Base-by-base conservation (phyloP, 176 grass and related monocot genomes). In the Raddia guianensis region DNA sequence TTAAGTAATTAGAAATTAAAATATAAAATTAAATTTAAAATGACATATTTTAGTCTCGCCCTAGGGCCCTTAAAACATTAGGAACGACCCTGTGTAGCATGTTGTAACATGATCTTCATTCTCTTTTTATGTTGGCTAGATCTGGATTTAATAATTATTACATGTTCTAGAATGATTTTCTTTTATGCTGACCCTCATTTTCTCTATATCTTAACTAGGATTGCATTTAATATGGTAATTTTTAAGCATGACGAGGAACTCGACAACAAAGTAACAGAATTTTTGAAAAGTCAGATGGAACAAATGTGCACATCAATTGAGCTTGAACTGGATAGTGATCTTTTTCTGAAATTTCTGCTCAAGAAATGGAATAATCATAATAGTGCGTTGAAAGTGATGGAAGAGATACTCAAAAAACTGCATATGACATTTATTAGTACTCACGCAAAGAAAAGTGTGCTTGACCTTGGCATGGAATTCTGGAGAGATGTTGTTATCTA, bases 391-490 rank as follows among this genome's bases (percentile, higher is more conserved):
- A 20, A 77, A 49, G 63, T 77, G 74, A 77, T 77, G 44, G 63
- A 58, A 77, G 74, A 77, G 49, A 49, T 77, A 18, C 74, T 63
- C 1, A 77, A 63, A 58, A 63, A 77, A 18, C 62, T 77, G 74
- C 58, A 77, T 35, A 63, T 44, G 46, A 63, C 74, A 63, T 77
- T 18, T 49, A 49, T 77, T 77, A 46, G 83, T 27, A 27, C 27
- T 27, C 27, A 27, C 27, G 27, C 27, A 27, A 27, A 27, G 27
- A 27, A 27, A 27, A 27, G 27, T 27, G 27, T 27, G 27, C 27
- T 27, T 27, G 27, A 27, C 27, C 27, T 27, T 27, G 27, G 27
- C 27, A 27, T 27, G 27, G 27, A 27, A 27, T 27, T 27, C 27
- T 27, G 27, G 27, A 27, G 27, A 27, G 27, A 27, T 27, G 27